Evolutionary conservation across 495 filamentous ascomycete genomes (phyloP), one percentile per base, ranked within the genome.

Genomic region (Penicillium silybi): DNA sequence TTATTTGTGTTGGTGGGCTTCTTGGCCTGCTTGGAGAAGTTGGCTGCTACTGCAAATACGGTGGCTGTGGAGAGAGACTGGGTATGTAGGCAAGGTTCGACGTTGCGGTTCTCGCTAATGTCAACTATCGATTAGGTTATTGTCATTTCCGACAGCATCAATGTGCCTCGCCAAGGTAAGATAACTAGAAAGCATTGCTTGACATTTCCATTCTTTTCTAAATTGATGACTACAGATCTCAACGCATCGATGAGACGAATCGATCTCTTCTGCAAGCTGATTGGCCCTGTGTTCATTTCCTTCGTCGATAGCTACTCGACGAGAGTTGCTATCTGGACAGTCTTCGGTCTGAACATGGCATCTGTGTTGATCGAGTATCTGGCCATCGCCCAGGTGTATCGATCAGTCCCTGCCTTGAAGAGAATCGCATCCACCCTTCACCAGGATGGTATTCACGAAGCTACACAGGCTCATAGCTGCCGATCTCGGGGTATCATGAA

Each of bases 231-330:
- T 17, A 17, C 56, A 66, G 64, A 70, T 11, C 45, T 86, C 6
- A 88, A 87, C 59, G 74, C 85, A 0, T 74, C 73, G 1, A 88
- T 89, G 81, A 73, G 86, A 26, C 76, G 85, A 1, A 88, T 90
- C 46, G 86, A 90, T 58, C 71, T 90, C 11, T 65, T 83, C 37
- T 89, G 86, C 72, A 90, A 90, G 60, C 76, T 89, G 6, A 39
- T 84, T 7, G 85, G 79, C 0, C 86, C 86, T 0, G 61, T 87
- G 0, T 63, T 76, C 18, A 79, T 87, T 19, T 78, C 83, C 4
- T 41, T 76, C 8, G 48, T 85, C n/a, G 67, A 72, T 26, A 70
- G 66, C 6, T 53, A 69, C 5, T 82, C 77, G 1, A 73, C 74
- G 1, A 66, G 56, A 18, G 43, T 78, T 6, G 81, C 80, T 9